These are phyloP conservation scores for Cokeromyces recurvatus DNA, from an alignment of 371 early-diverging fungal genomes.

Conservation along the genomic window DNA sequence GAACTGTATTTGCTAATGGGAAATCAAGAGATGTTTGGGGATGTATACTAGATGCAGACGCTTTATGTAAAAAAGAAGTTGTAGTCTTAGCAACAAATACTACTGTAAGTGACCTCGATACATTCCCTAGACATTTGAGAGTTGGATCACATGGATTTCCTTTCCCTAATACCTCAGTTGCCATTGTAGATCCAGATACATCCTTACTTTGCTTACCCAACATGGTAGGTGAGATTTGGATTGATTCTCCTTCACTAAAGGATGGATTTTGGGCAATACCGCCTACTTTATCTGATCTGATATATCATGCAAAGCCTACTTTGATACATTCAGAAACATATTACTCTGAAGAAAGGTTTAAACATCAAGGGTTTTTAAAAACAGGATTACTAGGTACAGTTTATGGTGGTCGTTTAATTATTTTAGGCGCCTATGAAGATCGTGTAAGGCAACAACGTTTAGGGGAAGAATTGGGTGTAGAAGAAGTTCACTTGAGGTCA, in stretches of 20 bases:
- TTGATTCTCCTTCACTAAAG: slow-evolving; percentile 69
- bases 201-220: slow-evolving; percentile 68
- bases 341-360: slow-evolving; percentile 42
- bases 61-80: slow-evolving; percentile 46
- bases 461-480: slow-evolving; percentile 39
- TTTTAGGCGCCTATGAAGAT: slow-evolving; percentile 76
- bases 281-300: slow-evolving; percentile 66
- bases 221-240: slow-evolving; percentile 84
- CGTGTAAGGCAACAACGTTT: slow-evolving; percentile 58
- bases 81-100: slow-evolving; percentile 49
- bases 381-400: slow-evolving; percentile 79
- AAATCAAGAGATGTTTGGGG: slow-evolving; percentile 50
- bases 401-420: slow-evolving; percentile 64
- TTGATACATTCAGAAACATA: slow-evolving; percentile 49
- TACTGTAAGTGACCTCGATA: neutral
- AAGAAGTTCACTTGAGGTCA: slow-evolving; percentile 47
- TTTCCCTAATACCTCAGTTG: slow-evolving; percentile 62
- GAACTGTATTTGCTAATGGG: slow-evolving; percentile 35
- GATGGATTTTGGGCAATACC: slow-evolving; percentile 81
- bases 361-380: slow-evolving; percentile 60
- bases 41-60: slow-evolving; percentile 53
- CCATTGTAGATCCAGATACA: slow-evolving; percentile 82
- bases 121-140: slow-evolving; percentile 11
- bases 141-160: slow-evolving; percentile 59
- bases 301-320: slow-evolving; percentile 66